Conservation (phyloP, 2,329 filamentous ascomycete species). For the Epichloe uncinata region DNA sequence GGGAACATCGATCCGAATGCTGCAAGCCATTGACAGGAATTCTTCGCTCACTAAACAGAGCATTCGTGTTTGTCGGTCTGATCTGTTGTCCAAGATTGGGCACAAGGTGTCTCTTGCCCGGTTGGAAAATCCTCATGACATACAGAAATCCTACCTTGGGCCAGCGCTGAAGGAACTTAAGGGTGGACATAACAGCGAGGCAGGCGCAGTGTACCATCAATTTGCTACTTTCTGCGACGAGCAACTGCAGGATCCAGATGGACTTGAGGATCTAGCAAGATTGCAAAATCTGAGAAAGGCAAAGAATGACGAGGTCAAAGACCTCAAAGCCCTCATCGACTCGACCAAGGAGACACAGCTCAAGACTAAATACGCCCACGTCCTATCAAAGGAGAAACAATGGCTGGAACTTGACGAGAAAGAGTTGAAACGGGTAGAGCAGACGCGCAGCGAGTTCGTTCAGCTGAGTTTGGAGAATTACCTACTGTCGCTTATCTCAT, state of each 20-base stretch:
- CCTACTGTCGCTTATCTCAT: slow-evolving; percentile 68
- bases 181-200: slow-evolving; percentile 51
- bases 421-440: slow-evolving; percentile 67
- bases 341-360: slow-evolving; percentile 37
- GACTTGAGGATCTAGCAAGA: slow-evolving; percentile 70
- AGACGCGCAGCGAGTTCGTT: slow-evolving; percentile 71
- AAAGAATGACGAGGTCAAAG: slow-evolving; percentile 67
- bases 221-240: slow-evolving; percentile 93
- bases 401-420: slow-evolving; percentile 87
- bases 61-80: slow-evolving; percentile 58
- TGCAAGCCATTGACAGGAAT: slow-evolving; percentile 55
- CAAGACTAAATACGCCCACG: slow-evolving; percentile 42
- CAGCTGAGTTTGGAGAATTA: slow-evolving; percentile 88
- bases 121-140: slow-evolving; percentile 79
- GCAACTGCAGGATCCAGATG: slow-evolving; percentile 77
- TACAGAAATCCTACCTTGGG: slow-evolving; percentile 74
- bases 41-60: slow-evolving; percentile 53
- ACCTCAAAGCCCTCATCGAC: slow-evolving; percentile 50
- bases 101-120: slow-evolving; percentile 81
- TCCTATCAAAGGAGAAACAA: slow-evolving; percentile 60
- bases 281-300: slow-evolving; percentile 66
- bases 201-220: slow-evolving; percentile 83
- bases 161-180: slow-evolving; percentile 74
- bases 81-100: slow-evolving; percentile 75
- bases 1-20: slow-evolving; percentile 75